Evolutionary conservation across 179 eudicot genomes (phyloP), one percentile per base, ranked within the genome.

Genomic region (Silene coronaria): DNA sequence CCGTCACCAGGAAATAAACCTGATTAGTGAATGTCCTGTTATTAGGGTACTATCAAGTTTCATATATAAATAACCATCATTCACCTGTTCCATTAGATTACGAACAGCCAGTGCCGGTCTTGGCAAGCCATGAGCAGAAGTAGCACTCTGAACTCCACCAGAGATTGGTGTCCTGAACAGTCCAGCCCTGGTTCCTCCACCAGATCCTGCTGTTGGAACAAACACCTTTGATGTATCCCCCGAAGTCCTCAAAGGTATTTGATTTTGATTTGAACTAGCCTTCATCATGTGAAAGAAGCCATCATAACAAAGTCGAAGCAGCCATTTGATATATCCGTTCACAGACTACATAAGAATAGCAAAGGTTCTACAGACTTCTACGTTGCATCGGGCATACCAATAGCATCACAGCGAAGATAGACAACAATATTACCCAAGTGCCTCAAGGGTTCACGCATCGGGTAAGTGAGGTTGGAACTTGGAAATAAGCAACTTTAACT

Each of bases 121-220:
- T 7, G 97, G 99, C 81, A 96, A 84, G 71, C 93, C 99, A 81
- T 96, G 99, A 61, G 92, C 96, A 19, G 99, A 93, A 17, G 99
- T 96, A 14, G 99, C 99, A 88, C 99, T 96, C 80, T 93, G 99
- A 60, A 96, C 99, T 63, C 99, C 99, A 26, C 99, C 99, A 19
- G 99, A 96, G 80, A 96, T 93, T 9, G 99, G 99, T 24, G 99
- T 93, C 81, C 99, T 87, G 81, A 96, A 96, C 51, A 96, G 86
- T 62, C 99, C 99, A 83, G 99, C 90, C 82, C 97, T 88, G n/a
- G 92, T 85, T 80, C 90, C 87, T 73, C 93, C 82, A 57, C 85
- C 83, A 32, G 57, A 26, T 79, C 81, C 83, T 3, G 48, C 24
- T 27, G 75, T 24, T 63, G 86, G 81, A 13, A 69, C 59, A 27